Percentiles rank a stretch among this genome's conserved stretches.
Evolutionary conservation across 495 filamentous ascomycete species (phyloP).

Genomic region (Schizothecium vesticola): DNA sequence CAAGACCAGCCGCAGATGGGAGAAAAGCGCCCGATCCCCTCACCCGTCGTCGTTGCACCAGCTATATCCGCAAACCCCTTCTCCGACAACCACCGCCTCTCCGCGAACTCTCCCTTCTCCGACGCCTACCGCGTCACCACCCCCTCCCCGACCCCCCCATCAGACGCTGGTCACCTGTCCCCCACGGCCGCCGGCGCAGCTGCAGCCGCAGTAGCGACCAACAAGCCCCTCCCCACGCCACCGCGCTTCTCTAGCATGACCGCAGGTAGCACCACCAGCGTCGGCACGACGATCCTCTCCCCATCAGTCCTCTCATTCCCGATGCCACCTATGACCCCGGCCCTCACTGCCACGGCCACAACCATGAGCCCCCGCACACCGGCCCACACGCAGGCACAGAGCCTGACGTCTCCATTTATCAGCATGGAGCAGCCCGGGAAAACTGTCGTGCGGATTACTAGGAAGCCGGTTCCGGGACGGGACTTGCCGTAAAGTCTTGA

Average conservation of each 20-base stretch:
- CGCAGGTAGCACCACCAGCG: background rate
- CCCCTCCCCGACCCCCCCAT: background rate
- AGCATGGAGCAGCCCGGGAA: slow-evolving; percentile 7
- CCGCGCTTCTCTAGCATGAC: background rate
- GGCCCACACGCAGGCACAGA: background rate
- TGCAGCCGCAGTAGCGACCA: background rate
- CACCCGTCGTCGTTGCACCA: background rate
- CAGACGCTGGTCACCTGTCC: background rate
- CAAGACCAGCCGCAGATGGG: background rate
- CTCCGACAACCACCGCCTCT: background rate
- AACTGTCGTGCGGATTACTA: slow-evolving; percentile 4
- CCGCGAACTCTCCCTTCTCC: background rate
- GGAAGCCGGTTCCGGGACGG: background rate
- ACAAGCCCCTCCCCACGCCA: background rate
- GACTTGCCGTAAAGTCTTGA: background rate
- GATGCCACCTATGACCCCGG: background rate
- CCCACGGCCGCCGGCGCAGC: background rate
- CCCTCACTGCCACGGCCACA: background rate
- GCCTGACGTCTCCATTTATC: slow-evolving; percentile 4
- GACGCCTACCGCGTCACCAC: background rate
- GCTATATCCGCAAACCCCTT: background rate
- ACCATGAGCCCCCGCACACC: slow-evolving; percentile 1
- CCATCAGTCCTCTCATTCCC: slow-evolving; percentile 4
- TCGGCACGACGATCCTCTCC: slow-evolving; percentile 5
- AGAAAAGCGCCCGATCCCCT: background rate